These are phyloP conservation scores for Aspergillus wentii DNA, from an alignment of 495 filamentous ascomycete genomes.

Conservation along the genomic window DNA sequence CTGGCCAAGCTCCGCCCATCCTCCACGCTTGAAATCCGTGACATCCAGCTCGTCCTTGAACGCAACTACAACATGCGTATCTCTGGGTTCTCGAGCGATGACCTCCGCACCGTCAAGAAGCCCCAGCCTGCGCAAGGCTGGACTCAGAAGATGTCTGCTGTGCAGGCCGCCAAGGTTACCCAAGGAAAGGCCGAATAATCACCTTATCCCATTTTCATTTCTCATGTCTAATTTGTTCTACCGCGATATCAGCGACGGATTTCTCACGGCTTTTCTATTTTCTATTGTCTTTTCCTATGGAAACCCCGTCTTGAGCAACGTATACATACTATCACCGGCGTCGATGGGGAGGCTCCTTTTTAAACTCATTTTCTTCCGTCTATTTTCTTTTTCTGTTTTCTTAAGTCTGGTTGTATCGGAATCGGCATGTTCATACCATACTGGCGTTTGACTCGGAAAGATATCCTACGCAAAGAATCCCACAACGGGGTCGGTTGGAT, in stretches of 20 bases:
- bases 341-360: constrained; percentile 1
- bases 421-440: no score
- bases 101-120: constrained; percentile 89
- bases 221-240: constrained; percentile 4
- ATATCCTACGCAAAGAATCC: no score
- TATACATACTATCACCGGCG: no score
- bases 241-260: background rate
- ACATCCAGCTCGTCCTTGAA: constrained; percentile 92
- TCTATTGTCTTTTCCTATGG: background rate
- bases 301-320: no score
- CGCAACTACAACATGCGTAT: constrained; percentile 98
- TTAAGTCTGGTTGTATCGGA: no score
- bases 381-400: constrained; percentile 2
- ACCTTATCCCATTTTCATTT: constrained; percentile 1
- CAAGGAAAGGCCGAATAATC: constrained; percentile 40
- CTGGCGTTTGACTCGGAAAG: no score
- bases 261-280: constrained; percentile 4
- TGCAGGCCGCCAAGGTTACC: constrained; percentile 82
- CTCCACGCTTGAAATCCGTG: constrained; percentile 82
- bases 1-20: constrained; percentile 90
- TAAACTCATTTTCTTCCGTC: constrained; percentile 6
- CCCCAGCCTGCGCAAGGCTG: constrained; percentile 79
- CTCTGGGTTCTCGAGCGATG: constrained; percentile 89
- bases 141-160: constrained; percentile 93
- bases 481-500: no score